Percentiles rank a stretch among this genome's conserved stretches.
Evolutionary conservation across 1,139 yeast genomes (phyloP).

Genomic region (Debaryomyces singareniensis): DNA sequence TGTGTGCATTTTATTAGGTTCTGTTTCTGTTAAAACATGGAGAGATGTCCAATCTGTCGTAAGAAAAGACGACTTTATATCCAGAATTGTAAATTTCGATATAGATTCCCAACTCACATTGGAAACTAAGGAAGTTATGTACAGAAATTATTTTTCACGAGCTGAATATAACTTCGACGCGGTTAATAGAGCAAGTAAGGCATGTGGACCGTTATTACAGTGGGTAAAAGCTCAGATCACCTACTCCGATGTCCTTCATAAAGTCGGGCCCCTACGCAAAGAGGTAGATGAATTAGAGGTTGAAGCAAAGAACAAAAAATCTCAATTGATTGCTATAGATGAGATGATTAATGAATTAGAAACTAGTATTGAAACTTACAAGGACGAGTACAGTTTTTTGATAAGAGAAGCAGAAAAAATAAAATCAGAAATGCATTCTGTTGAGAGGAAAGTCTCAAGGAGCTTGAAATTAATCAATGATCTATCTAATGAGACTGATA

Average conservation of each 20-base stretch:
- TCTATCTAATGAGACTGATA: constrained; percentile 58
- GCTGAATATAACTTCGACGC: constrained; percentile 65
- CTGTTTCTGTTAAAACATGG: constrained; percentile 67
- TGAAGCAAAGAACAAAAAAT: constrained; percentile 55
- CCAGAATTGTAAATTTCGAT: constrained; percentile 72
- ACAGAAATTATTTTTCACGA: constrained; percentile 50
- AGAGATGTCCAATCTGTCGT: constrained; percentile 77
- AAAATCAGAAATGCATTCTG: constrained; percentile 61
- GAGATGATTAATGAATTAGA: constrained; percentile 78
- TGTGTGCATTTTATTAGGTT: constrained; percentile 76
- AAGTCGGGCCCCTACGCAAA: constrained; percentile 65
- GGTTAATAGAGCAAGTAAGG: constrained; percentile 86
- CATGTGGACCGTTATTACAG: constrained; percentile 85
- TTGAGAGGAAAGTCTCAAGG: constrained; percentile 55
- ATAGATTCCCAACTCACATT: constrained; percentile 53
- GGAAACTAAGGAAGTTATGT: constrained; percentile 52
- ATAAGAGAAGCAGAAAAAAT: constrained; percentile 77
- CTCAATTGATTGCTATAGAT: constrained; percentile 68
- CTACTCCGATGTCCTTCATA: constrained; percentile 63
- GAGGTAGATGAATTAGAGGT: constrained; percentile 60
- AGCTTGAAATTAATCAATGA: constrained; percentile 60
- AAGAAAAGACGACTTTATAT: constrained; percentile 81
- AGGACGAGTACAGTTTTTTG: constrained; percentile 60
- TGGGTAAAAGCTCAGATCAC: constrained; percentile 88
- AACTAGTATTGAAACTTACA: constrained; percentile 59